These are phyloP conservation scores for Pyropia yezoensis DNA, from an alignment of 23 red algal genomes.

Conservation along the genomic window DNA sequence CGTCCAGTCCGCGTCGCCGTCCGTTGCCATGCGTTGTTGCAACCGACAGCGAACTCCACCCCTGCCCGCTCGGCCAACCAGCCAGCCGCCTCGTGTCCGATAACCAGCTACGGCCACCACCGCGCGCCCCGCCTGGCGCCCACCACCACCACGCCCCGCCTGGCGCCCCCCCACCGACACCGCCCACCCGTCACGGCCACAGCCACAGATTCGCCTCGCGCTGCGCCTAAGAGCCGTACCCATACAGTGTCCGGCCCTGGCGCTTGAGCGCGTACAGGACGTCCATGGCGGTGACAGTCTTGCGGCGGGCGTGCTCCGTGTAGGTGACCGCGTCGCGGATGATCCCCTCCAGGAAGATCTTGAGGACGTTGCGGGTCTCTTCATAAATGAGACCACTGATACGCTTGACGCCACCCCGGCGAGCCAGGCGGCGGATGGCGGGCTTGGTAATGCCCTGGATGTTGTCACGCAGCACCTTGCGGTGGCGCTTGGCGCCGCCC, in stretches of 20 bases:
- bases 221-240: constrained; percentile 56
- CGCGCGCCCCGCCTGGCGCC: too few relatives aligned
- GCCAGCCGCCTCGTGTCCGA: too few relatives aligned
- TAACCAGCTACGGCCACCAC: too few relatives aligned
- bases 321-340: constrained; percentile 97
- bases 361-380: constrained; percentile 98
- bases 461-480: constrained; percentile 99
- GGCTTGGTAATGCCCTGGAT: constrained; percentile 99
- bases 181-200: too few relatives aligned
- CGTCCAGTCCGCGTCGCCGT: too few relatives aligned
- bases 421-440: constrained; percentile 93
- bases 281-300: constrained; percentile 97
- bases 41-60: too few relatives aligned
- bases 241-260: constrained; percentile 96
- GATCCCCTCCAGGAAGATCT: constrained; percentile 89
- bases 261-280: constrained; percentile 97
- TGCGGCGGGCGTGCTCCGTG: constrained; percentile 97
- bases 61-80: too few relatives aligned
- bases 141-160: too few relatives aligned
- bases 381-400: constrained; percentile 99
- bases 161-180: too few relatives aligned
- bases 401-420: constrained; percentile 99
- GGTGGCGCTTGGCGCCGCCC: constrained; percentile 99
- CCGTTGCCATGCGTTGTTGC: too few relatives aligned
- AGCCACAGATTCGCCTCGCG: too few relatives aligned